Evolutionary conservation across 2,329 filamentous ascomycete species (phyloP).

Genomic region (Diaporthe amygdali): DNA sequence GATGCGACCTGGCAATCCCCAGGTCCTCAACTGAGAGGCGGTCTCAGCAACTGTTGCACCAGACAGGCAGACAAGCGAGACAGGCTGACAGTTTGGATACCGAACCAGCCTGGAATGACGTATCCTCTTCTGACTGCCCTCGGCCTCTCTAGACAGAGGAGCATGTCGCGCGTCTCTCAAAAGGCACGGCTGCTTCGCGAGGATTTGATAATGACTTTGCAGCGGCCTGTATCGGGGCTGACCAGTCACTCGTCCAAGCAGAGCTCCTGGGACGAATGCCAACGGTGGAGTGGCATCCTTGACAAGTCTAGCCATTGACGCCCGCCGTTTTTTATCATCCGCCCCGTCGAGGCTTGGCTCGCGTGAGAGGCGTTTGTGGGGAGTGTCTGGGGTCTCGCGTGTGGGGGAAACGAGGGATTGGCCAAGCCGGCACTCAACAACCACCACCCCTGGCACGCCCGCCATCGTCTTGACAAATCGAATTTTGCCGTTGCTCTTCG

Average conservation of each 20-base stretch:
- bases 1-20: neutral
- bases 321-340: neutral
- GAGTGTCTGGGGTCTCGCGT: neutral
- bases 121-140: neutral
- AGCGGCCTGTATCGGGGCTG: too few relatives aligned
- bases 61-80: neutral
- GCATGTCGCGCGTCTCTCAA: neutral
- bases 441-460: neutral
- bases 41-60: neutral
- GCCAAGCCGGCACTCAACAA: conserved; percentile 2
- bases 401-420: neutral
- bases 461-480: neutral
- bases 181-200: neutral
- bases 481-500: neutral
- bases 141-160: neutral
- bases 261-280: neutral
- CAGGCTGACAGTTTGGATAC: neutral
- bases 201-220: too few relatives aligned
- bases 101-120: neutral
- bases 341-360: neutral
- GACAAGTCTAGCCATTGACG: neutral
- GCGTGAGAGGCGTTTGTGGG: neutral
- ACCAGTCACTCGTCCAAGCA: neutral
- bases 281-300: neutral
- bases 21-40: neutral